Evolutionary conservation across 202 grass and related monocot genomes (phyloP), one percentile per base, ranked within the genome.

Genomic region (Miscanthus sacchariflorus): DNA sequence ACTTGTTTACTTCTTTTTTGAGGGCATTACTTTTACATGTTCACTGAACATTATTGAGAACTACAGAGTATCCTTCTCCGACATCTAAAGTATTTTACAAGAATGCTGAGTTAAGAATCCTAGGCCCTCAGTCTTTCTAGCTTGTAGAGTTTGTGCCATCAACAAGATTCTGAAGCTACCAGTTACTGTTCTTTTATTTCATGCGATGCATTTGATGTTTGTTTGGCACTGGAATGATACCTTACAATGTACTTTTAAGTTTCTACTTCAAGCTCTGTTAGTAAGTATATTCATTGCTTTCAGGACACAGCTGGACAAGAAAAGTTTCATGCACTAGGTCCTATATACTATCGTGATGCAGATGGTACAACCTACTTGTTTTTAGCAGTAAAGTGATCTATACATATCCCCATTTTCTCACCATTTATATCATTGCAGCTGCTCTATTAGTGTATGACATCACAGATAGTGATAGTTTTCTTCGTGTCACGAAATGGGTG

Each of bases 241-340:
- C 17, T 44, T 88, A 23, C 7, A 18, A 8, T 77, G 61, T 83
- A 77, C 7, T 15, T 54, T 68, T 6, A 76, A 72, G 23, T 35
- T 27, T 46, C 4, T 2, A 44, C 4, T 2, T 39, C 35, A 82
- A 58, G 21, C 4, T 70, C 74, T 52, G 14, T 68, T 9, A 45
- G 35, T 54, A 36, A 36, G 6, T 61, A 70, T 70, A 30, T 63
- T 45, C 18, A 25, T 71, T 21, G 17, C 35, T 14, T 59, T 68
- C 85, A 96, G 94, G 94, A 96, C 82, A 94, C 94, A 50, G 94
- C 94, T 87, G 94, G 94, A 44, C 92, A 96, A 83, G 94, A 96
- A 81, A 93, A 91, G 33, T 96, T 96, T 88, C 94, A 96, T 81
- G 92, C 94, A 13, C 78, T 96, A 73, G 94, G 90, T 54, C 94